Evolutionary conservation across 345 rosid genomes (phyloP).

Genomic region (Sapria himalayana): DNA sequence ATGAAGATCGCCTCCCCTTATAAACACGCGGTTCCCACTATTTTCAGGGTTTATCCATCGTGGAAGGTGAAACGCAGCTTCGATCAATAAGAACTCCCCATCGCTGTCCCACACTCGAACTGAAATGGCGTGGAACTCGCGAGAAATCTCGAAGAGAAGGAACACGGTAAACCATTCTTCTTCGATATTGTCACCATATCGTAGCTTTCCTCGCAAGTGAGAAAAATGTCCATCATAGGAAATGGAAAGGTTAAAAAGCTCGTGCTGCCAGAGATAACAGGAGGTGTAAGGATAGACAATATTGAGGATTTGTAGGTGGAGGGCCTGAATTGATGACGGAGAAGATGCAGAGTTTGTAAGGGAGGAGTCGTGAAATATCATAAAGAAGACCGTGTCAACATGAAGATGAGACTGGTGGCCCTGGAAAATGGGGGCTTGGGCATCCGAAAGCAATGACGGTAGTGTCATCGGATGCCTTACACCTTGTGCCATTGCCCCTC

Average conservation of each 20-base stretch:
- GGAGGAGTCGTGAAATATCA: slow-evolving; percentile 41
- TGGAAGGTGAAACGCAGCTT: slow-evolving; percentile 77
- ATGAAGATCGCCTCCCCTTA: slow-evolving; percentile 48
- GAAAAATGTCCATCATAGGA: too few species aligned
- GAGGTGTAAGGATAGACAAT: slow-evolving; percentile 30
- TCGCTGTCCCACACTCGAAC: slow-evolving; percentile 59
- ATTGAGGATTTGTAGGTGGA: slow-evolving; percentile 48
- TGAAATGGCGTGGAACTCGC: slow-evolving; percentile 34
- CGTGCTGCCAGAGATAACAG: slow-evolving; percentile 78
- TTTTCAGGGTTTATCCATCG: slow-evolving; percentile 68
- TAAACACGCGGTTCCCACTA: slow-evolving; percentile 41
- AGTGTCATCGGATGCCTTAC: too few species aligned
- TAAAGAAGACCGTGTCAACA: slow-evolving; percentile 58
- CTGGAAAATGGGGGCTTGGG: slow-evolving; percentile 16
- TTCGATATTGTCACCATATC: slow-evolving; percentile 76
- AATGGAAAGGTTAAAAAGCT: slow-evolving; percentile 42
- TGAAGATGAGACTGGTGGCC: slow-evolving; percentile 29
- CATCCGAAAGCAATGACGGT: too few species aligned
- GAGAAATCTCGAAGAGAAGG: slow-evolving; percentile 54
- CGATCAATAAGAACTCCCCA: slow-evolving; percentile 81
- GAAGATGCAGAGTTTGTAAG: slow-evolving; percentile 13
- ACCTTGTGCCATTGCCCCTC: too few species aligned
- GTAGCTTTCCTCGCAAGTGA: slow-evolving; percentile 56
- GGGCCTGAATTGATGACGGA: slow-evolving; percentile 30
- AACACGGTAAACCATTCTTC: slow-evolving; percentile 83